A percentile compares a stretch with the other conserved stretches of the same genome.
Evolutionary conservation across 2,329 filamentous ascomycete genomes (phyloP).

Genomic region (Aspergillus melleus): DNA sequence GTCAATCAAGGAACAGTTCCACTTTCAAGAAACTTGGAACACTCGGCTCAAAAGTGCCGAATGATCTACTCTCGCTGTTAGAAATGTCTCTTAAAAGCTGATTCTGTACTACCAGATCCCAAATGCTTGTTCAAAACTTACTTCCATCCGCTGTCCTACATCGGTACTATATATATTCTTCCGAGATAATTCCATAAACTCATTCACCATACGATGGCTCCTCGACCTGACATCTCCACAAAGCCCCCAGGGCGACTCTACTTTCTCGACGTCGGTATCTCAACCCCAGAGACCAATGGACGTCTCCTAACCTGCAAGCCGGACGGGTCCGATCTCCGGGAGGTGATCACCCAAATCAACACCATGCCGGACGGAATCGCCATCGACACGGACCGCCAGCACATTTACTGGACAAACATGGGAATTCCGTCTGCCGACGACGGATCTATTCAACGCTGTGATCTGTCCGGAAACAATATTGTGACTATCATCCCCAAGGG

Average conservation of each 20-base stretch:
- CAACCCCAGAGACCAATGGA: neutral
- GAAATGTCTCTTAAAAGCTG: neutral
- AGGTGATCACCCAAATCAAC: neutral
- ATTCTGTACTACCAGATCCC: too few relatives aligned
- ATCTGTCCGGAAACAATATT: neutral
- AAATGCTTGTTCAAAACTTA: too few relatives aligned
- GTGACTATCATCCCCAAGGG: neutral
- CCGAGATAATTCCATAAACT: too few relatives aligned
- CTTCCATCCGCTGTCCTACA: too few relatives aligned
- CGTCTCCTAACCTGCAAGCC: neutral
- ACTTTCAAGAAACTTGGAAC: neutral
- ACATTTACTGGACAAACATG: conserved; percentile 16
- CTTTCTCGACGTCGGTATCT: neutral
- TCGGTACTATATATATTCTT: too few relatives aligned
- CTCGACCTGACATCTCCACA: neutral
- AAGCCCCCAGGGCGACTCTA: neutral
- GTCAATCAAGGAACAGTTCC: neutral
- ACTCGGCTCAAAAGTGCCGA: neutral
- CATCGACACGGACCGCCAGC: neutral
- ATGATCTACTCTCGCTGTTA: neutral
- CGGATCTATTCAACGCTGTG: neutral
- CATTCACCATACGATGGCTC: neutral
- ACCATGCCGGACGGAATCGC: neutral
- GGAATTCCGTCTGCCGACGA: neutral
- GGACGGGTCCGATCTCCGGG: neutral